These are phyloP conservation scores for Ophiostoma ips DNA, from an alignment of 2,329 filamentous ascomycete genomes.

Conservation along the genomic window DNA sequence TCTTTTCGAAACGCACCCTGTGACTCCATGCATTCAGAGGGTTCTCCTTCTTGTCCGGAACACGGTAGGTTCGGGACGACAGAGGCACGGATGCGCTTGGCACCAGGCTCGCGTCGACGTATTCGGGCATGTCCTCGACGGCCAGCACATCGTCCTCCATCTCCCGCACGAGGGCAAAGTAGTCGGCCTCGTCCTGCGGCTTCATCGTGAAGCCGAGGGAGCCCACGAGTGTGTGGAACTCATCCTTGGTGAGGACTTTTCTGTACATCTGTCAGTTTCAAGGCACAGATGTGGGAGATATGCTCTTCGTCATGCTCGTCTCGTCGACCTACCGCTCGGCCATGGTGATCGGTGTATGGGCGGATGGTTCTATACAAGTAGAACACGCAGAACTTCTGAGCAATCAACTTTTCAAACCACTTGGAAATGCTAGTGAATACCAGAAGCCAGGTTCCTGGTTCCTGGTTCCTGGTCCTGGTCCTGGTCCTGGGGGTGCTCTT, in stretches of 20 bases:
- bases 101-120: constrained; percentile 15
- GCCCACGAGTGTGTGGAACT: constrained; percentile 9
- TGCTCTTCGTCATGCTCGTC: too few relatives aligned
- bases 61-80: constrained; percentile 14
- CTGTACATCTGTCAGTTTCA: neutral
- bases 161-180: constrained; percentile 17
- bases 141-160: constrained; percentile 17
- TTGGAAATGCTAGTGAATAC: too few relatives aligned
- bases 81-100: constrained; percentile 9
- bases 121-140: constrained; percentile 18
- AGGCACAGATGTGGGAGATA: too few relatives aligned
- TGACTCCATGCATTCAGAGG: constrained; percentile 24
- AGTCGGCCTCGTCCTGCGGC: constrained; percentile 17
- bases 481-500: too few relatives aligned
- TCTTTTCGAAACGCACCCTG: neutral
- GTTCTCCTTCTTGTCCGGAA: constrained; percentile 16
- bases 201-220: constrained; percentile 12
- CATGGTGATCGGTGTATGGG: neutral
- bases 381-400: too few relatives aligned
- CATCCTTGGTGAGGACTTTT: constrained; percentile 8
- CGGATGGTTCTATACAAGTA: too few relatives aligned
- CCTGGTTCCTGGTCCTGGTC: too few relatives aligned
- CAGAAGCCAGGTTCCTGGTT: too few relatives aligned
- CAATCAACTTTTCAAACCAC: too few relatives aligned
- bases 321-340: neutral